phyloP scores from a whole-genome alignment of 2,329 filamentous ascomycete species.

The Fusarium keratoplasticum region DNA sequence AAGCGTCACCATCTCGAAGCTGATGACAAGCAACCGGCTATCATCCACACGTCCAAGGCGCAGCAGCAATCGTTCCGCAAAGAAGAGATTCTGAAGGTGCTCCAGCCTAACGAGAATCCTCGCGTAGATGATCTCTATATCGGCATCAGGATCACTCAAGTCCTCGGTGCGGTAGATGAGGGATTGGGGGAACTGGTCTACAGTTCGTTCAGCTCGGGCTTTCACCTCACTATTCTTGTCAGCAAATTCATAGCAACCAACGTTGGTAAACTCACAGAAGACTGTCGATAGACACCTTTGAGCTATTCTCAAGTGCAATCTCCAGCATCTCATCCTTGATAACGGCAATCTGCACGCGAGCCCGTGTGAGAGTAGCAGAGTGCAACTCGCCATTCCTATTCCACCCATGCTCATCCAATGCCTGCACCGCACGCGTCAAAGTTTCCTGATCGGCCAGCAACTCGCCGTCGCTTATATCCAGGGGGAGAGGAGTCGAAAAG shows the following conservation, averaged over 20 bases:
- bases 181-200: constrained; percentile 52
- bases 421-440: constrained; percentile 26
- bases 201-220: constrained; percentile 46
- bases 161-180: constrained; percentile 54
- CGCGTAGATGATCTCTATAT: constrained; percentile 52
- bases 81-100: constrained; percentile 68
- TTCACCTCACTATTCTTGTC: constrained; percentile 50
- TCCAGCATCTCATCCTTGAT: constrained; percentile 71
- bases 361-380: constrained; percentile 58
- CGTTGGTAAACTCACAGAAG: constrained; percentile 30
- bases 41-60: constrained; percentile 54
- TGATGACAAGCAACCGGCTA: constrained; percentile 56
- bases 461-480: constrained; percentile 65
- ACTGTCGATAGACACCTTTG: constrained; percentile 24
- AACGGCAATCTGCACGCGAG: constrained; percentile 59
- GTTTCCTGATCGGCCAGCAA: constrained; percentile 56
- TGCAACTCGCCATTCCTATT: constrained; percentile 58
- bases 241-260: not conserved
- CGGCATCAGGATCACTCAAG: constrained; percentile 48
- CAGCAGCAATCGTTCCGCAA: constrained; percentile 67
- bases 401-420: constrained; percentile 64
- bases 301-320: constrained; percentile 58
- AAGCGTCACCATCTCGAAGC: constrained; percentile 60
- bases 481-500: constrained; percentile 62
- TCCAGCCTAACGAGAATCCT: constrained; percentile 61